Percentiles rank a stretch among this genome's conserved stretches.
These are phyloP conservation scores for Rhododendron vialii DNA, from an alignment of 148 eudicot species.

Conservation along the genomic window DNA sequence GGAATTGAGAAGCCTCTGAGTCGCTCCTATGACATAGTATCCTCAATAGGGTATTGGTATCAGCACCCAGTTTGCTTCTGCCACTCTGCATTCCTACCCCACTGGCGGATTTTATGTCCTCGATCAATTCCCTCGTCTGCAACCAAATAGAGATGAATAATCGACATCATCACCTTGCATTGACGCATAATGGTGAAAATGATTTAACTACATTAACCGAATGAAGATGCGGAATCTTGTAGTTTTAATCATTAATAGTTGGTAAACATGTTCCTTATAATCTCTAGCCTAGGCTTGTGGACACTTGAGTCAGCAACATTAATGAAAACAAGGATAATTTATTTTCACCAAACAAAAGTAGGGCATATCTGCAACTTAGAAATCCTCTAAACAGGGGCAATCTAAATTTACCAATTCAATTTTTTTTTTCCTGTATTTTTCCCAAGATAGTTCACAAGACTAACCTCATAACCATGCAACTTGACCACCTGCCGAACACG, in stretches of 20 bases:
- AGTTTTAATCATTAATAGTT: not conserved
- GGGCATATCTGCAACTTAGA: not conserved
- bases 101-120: conserved; percentile 74
- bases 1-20: conserved; percentile 91
- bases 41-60: conserved; percentile 70
- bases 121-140: conserved; percentile 92
- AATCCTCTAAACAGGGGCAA: not conserved
- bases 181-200: not conserved
- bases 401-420: not conserved
- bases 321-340: not conserved
- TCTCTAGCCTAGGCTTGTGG: not conserved
- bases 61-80: conserved; percentile 73
- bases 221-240: not conserved
- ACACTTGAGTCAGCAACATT: not conserved
- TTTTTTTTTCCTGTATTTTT: not conserved
- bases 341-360: not conserved
- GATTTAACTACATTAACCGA: not conserved
- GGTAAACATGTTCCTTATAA: not conserved
- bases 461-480: conserved; percentile 83
- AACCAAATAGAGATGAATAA: conserved; percentile 13
- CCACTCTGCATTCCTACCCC: conserved; percentile 61
- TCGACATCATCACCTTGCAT: not conserved
- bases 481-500: conserved; percentile 69
- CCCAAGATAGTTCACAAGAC: conserved; percentile 15
- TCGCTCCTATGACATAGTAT: conserved; percentile 87